A percentile compares a stretch with the other conserved stretches of the same genome.
These are phyloP conservation scores for Dryadomyces quercus-mongolicae DNA, from an alignment of 2,329 filamentous ascomycete genomes.

Conservation along the genomic window DNA sequence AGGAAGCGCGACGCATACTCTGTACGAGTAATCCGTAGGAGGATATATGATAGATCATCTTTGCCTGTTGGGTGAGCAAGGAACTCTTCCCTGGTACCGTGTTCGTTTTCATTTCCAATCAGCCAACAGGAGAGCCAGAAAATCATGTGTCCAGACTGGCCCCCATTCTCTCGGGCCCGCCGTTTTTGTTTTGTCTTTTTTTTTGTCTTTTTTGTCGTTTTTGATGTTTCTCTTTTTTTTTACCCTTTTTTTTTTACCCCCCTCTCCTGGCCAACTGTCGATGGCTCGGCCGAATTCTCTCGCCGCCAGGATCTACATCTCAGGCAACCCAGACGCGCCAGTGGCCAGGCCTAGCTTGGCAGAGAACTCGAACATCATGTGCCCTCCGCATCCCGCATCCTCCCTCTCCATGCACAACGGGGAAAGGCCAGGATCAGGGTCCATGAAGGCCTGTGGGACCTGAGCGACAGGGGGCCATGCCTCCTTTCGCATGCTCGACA, in stretches of 20 bases:
- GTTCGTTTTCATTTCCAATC: neutral
- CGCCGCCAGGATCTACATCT: too few relatives aligned
- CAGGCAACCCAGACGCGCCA: too few relatives aligned
- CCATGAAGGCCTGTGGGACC: neutral
- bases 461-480: neutral
- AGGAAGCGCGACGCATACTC: too few relatives aligned
- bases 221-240: neutral
- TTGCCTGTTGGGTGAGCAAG: too few relatives aligned
- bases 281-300: neutral
- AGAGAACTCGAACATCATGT: too few relatives aligned
- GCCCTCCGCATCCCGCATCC: neutral
- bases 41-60: neutral
- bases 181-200: too few relatives aligned
- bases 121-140: too few relatives aligned
- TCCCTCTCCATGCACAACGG: neutral
- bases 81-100: neutral
- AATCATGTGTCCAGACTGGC: too few relatives aligned
- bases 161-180: too few relatives aligned
- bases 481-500: neutral
- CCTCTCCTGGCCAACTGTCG: neutral
- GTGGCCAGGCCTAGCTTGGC: too few relatives aligned
- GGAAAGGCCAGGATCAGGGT: neutral
- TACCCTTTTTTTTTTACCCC: neutral
- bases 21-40: neutral
- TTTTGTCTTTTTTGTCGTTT: neutral